A percentile compares a stretch with the other conserved stretches of the same genome.
Evolutionary conservation across 2,329 filamentous ascomycete species (phyloP).

Genomic region (Calonectria hongkongensis): DNA sequence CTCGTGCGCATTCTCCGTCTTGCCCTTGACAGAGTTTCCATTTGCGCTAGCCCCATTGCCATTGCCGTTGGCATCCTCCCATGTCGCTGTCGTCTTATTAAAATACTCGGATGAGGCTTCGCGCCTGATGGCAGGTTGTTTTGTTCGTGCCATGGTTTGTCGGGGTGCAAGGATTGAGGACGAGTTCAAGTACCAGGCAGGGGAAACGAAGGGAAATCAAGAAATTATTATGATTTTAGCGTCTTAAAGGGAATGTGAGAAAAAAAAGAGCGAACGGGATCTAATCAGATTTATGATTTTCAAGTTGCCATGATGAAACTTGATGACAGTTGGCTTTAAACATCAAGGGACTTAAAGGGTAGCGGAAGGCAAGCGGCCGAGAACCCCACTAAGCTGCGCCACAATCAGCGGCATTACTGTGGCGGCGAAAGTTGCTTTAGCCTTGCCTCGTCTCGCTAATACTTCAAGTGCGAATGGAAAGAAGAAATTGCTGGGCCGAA

Average conservation of each 20-base stretch:
- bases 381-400: constrained; percentile 32
- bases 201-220: constrained; percentile 23
- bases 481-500: neutral
- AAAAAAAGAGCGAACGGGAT: constrained; percentile 36
- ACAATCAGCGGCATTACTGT: constrained; percentile 24
- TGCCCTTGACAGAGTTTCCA: constrained; percentile 53
- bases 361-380: constrained; percentile 25
- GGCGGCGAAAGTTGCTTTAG: neutral
- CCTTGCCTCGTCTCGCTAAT: neutral
- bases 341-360: constrained; percentile 24
- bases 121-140: constrained; percentile 81
- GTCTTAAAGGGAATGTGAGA: constrained; percentile 36
- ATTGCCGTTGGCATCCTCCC: constrained; percentile 58
- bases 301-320: constrained; percentile 54
- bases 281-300: constrained; percentile 38
- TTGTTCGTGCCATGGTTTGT: constrained; percentile 79
- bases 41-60: constrained; percentile 54
- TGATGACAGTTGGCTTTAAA: constrained; percentile 55
- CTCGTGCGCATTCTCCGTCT: constrained; percentile 54
- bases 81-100: constrained; percentile 66
- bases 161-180: neutral
- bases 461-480: neutral
- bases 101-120: constrained; percentile 81
- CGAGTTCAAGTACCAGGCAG: constrained; percentile 7
- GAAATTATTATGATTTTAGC: constrained; percentile 39